Base-by-base conservation (phyloP, 2,329 filamentous ascomycete genomes). In the Tolypocladium endophyticum region DNA sequence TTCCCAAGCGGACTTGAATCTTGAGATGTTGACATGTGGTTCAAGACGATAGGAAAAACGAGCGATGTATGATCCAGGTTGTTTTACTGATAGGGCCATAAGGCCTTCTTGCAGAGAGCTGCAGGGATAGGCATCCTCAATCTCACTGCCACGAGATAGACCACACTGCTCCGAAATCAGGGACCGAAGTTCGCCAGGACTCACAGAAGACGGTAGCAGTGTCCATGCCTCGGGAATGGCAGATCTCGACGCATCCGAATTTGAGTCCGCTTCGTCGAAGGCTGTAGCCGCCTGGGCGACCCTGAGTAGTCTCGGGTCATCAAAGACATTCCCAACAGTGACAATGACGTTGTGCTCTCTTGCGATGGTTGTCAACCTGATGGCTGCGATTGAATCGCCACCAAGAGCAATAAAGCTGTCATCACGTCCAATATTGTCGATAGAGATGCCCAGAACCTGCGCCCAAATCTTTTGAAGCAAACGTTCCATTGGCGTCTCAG, bases 61-160 rank as follows among this genome's bases (percentile, higher is more conserved):
- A 4, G 70, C 69, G 14, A 76, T 67, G 50, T 79, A 79, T 1
- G 72, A 70, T 2, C 73, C 74, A 0, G 66, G 57, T 16, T 71
- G 65, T 45, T 70, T 70, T n/a, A 63, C 65, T 0, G 74, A 68
- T 0, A 76, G 61, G 0, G 74, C 70, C 28, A 79, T 64, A 1
- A 79, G 66, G 3, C 73, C 74, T 58, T 74, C 73, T 57, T 79
- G 76, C 0, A 78, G 65, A 1, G 71, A 68, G 5, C 73, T 74
- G 64, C 74, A 76, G 11, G 76, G 75, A 53, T 74, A 77, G 0
- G 72, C 62, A 58, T 79, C 74, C 9, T 30, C 55, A 4, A 56
- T 30, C 11, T 69, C 28, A 11, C 18, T n/a, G 20, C 38, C 39
- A 20, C 70, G 12, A 20, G 5, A 25, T 8, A 56, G 39, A n/a